Conservation (phyloP, 345 rosid species). For the Populus simonii region DNA sequence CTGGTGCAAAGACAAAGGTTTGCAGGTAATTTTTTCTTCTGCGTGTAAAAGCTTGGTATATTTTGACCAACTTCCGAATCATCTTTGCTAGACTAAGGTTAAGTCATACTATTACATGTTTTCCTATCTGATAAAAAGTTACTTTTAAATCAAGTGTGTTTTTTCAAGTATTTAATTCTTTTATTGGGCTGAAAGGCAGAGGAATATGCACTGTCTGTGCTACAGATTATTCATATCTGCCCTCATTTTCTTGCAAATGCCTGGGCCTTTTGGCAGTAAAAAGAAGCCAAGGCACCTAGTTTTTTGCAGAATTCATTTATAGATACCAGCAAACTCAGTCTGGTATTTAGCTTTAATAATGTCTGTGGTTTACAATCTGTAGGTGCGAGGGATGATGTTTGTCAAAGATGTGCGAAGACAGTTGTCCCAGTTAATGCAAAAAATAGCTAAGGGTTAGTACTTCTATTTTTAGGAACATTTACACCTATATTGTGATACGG, state of each 20-base stretch:
- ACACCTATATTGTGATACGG: background rate
- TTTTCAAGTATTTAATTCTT: background rate
- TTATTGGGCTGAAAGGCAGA: background rate
- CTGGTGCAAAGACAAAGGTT: conserved; percentile 74
- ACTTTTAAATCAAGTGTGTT: no score
- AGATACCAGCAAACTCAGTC: background rate
- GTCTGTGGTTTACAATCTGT: conserved; percentile 11
- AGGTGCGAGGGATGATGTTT: conserved; percentile 94
- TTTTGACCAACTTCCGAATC: background rate
- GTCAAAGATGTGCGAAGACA: conserved; percentile 89
- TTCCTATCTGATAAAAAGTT: no score
- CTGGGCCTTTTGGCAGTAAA: conserved; percentile 1
- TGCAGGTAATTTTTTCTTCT: conserved; percentile 56
- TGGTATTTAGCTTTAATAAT: background rate
- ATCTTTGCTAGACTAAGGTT: no score
- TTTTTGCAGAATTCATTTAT: background rate
- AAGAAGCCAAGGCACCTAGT: background rate
- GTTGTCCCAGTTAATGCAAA: conserved; percentile 85
- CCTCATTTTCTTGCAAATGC: background rate
- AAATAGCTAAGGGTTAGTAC: conserved; percentile 68
- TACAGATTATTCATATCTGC: no score
- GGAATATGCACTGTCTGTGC: background rate
- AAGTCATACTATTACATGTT: no score
- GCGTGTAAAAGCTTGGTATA: conserved; percentile 2
- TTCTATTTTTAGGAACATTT: background rate